Conservation (phyloP, 2,329 filamentous ascomycete genomes). For the Apiospora pterosperma region DNA sequence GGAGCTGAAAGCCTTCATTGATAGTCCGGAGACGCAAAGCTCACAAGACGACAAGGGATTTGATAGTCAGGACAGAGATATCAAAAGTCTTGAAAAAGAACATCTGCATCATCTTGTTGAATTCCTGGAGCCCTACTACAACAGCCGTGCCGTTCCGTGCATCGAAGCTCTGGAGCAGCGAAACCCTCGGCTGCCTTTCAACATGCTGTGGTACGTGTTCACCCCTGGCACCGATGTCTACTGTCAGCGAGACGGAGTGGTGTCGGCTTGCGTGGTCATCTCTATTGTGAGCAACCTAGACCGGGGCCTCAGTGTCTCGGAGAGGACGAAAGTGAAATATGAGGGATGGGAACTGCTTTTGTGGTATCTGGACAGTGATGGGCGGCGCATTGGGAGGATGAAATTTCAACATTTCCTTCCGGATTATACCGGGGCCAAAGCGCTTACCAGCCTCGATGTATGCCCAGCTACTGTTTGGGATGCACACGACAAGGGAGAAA, state of each 20-base stretch:
- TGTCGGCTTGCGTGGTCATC: background rate
- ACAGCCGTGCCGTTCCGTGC: background rate
- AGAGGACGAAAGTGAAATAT: too few relatives aligned
- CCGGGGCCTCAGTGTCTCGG: background rate
- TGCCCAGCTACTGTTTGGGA: background rate
- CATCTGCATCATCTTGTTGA: background rate
- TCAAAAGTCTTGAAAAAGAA: background rate
- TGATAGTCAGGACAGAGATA: background rate
- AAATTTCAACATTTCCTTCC: background rate
- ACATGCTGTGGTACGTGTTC: background rate
- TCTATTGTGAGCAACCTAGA: background rate
- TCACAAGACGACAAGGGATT: background rate
- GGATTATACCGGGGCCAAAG: background rate
- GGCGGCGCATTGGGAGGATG: background rate
- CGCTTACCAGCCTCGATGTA: background rate
- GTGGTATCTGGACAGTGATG: background rate
- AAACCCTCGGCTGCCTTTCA: background rate
- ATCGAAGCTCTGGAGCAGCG: background rate
- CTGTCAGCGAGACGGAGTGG: background rate
- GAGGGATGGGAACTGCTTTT: background rate
- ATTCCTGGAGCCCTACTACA: background rate
- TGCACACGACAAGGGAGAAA: background rate
- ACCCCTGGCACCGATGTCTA: background rate
- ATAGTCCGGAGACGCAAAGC: background rate
- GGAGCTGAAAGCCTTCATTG: background rate